Percentiles rank a stretch among this genome's conserved stretches.
Evolutionary conservation across 441 rosid species (phyloP).

Genomic region (Pelargonium citronellum): DNA sequence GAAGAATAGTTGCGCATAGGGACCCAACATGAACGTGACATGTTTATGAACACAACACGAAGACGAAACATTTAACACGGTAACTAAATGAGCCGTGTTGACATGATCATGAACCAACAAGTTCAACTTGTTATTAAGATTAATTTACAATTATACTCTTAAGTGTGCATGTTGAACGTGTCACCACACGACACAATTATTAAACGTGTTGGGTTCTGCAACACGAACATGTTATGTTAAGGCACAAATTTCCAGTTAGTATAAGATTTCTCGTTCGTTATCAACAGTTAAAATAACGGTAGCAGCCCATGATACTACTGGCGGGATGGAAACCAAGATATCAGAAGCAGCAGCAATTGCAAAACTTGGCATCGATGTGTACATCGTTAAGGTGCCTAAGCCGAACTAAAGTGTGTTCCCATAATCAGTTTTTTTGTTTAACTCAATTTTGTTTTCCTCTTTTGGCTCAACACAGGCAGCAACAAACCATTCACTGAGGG

Average conservation of each 20-base stretch:
- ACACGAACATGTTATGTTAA: too few species aligned
- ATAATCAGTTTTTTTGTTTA: background rate
- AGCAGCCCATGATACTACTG: slow-evolving; percentile 88
- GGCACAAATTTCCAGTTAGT: background rate
- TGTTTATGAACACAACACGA: too few species aligned
- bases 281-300: slow-evolving; percentile 66
- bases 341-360: slow-evolving; percentile 88
- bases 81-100: too few species aligned
- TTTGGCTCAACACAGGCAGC: slow-evolving; percentile 43
- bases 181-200: too few species aligned
- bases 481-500: slow-evolving; percentile 49
- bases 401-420: background rate
- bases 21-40: too few species aligned
- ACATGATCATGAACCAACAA: too few species aligned
- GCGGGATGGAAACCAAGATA: slow-evolving; percentile 89
- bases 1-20: too few species aligned
- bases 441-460: background rate
- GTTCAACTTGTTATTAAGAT: too few species aligned
- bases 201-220: too few species aligned
- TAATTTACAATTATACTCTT: too few species aligned
- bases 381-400: slow-evolving; percentile 64
- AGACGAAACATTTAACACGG: too few species aligned
- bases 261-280: background rate
- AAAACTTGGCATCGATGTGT: slow-evolving; percentile 79
- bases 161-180: too few species aligned